Conservation (phyloP, 768 basidiomycete genomes). For the Tubosaeta sp. region DNA sequence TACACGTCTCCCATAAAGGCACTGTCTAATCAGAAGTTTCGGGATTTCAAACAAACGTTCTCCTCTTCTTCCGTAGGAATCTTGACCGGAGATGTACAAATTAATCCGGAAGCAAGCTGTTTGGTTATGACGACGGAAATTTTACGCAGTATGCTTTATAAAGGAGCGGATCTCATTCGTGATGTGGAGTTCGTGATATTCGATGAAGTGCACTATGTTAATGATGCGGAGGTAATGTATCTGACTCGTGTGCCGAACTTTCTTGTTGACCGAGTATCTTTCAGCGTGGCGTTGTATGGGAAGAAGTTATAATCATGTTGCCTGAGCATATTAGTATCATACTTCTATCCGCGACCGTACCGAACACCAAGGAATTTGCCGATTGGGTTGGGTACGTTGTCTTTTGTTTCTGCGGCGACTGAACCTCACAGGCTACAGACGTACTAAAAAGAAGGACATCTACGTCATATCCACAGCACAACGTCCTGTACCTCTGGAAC, state of each 20-base stretch:
- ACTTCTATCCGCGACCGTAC: slow-evolving; percentile 93
- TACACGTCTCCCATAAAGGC: slow-evolving; percentile 99
- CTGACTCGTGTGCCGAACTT: slow-evolving; percentile 1
- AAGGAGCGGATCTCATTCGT: slow-evolving; percentile 96
- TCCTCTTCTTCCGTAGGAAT: slow-evolving; percentile 90
- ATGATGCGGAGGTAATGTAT: slow-evolving; percentile 84
- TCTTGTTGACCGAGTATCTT: slow-evolving; percentile 12
- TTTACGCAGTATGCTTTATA: slow-evolving; percentile 95
- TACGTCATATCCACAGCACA: slow-evolving; percentile 98
- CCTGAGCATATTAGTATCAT: slow-evolving; percentile 99
- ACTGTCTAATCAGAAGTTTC: slow-evolving; percentile 96
- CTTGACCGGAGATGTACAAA: slow-evolving; percentile 97
- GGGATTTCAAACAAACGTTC: slow-evolving; percentile 97
- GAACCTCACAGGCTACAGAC: slow-evolving; percentile 42
- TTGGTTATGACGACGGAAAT: slow-evolving; percentile 99
- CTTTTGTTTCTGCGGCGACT: slow-evolving; percentile 5
- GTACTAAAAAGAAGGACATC: slow-evolving; percentile 99
- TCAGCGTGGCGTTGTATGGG: slow-evolving; percentile 98
- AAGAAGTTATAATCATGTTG: slow-evolving; percentile 99
- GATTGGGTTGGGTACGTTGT: slow-evolving; percentile 93
- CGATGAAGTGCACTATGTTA: slow-evolving; percentile 99
- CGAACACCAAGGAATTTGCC: slow-evolving; percentile 97
- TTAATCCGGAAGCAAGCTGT: slow-evolving; percentile 96
- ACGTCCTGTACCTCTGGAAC: slow-evolving; percentile 94
- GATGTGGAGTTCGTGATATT: slow-evolving; percentile 99